Evolutionary conservation across 257 asterid genomes (phyloP).

Genomic region (Nicotiana tabacum): DNA sequence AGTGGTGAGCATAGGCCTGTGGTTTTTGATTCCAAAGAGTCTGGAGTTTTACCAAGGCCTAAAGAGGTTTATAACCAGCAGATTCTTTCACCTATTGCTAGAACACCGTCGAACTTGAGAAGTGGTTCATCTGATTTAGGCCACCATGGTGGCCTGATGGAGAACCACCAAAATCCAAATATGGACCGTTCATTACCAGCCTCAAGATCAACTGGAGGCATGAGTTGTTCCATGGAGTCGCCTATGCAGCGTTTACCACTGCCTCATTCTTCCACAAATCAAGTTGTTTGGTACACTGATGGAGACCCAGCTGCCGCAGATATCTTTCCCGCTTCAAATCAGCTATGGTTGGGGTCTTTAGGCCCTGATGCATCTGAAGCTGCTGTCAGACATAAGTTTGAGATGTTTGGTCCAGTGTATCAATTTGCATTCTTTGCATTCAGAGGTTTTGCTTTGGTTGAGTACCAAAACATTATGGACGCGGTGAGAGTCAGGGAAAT

Average conservation of each 20-base stretch:
- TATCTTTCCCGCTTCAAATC: conserved; percentile 75
- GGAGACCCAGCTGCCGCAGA: conserved; percentile 83
- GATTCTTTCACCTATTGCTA: conserved; percentile 59
- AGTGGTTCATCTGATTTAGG: conserved; percentile 48
- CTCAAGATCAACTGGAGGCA: conserved; percentile 38
- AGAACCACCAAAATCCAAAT: conserved; percentile 46
- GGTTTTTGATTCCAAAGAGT: conserved; percentile 42
- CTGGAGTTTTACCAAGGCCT: conserved; percentile 42
- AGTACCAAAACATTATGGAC: conserved; percentile 68
- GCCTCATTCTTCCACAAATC: conserved; percentile 45
- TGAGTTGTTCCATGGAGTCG: conserved; percentile 53
- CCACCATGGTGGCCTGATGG: conserved; percentile 43
- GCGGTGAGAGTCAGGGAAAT: conserved; percentile 81
- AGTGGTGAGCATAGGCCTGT: conserved; percentile 40
- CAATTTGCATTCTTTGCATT: conserved; percentile 48
- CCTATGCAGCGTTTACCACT: conserved; percentile 43
- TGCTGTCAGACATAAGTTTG: conserved; percentile 65
- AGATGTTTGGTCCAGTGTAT: conserved; percentile 68
- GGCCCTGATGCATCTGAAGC: conserved; percentile 80
- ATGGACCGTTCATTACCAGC: conserved; percentile 34
- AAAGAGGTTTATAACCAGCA: conserved; percentile 58
- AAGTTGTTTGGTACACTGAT: conserved; percentile 50
- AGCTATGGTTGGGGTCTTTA: conserved; percentile 75
- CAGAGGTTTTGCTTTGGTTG: conserved; percentile 68
- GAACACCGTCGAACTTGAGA: conserved; percentile 58